A percentile compares a stretch with the other conserved stretches of the same genome.
These are phyloP conservation scores for Pyrenophora tritici-repentis DNA, from an alignment of 2,329 filamentous ascomycete genomes.

Conservation along the genomic window DNA sequence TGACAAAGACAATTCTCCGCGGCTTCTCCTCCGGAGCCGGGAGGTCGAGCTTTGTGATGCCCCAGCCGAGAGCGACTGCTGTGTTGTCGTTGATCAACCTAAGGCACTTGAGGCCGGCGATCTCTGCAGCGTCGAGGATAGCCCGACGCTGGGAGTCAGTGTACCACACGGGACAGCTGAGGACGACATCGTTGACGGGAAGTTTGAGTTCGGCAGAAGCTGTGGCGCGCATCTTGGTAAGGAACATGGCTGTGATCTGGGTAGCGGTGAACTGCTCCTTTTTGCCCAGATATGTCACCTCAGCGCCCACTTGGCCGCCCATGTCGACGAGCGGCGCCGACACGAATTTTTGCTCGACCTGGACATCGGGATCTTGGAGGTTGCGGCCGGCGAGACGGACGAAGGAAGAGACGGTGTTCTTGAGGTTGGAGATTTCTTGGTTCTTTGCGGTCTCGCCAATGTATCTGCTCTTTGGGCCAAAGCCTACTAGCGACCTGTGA, in stretches of 20 bases:
- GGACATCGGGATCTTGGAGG: conserved; percentile 87
- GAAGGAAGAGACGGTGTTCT: conserved; percentile 93
- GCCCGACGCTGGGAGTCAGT: conserved; percentile 89
- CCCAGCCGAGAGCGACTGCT: conserved; percentile 91
- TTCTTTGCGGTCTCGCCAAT: conserved; percentile 96
- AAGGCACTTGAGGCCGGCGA: conserved; percentile 89
- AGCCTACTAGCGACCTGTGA: conserved; percentile 80
- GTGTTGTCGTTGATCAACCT: conserved; percentile 98
- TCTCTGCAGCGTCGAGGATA: conserved; percentile 88
- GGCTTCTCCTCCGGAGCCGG: conserved; percentile 89
- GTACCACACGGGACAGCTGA: conserved; percentile 97
- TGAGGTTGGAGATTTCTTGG: conserved; percentile 98
- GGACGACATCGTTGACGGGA: conserved; percentile 88
- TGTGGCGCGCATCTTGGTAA: conserved; percentile 91
- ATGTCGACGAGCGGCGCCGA: conserved; percentile 85
- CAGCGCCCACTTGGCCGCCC: conserved; percentile 91
- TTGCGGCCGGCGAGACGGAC: conserved; percentile 90
- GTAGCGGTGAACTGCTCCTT: conserved; percentile 95
- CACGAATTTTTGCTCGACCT: conserved; percentile 90
- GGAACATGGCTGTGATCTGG: conserved; percentile 92
- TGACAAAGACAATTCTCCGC: conserved; percentile 85
- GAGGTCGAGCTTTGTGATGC: conserved; percentile 96
- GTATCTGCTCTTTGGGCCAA: conserved; percentile 91
- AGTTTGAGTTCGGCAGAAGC: conserved; percentile 85
- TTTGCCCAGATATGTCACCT: conserved; percentile 91